Percentiles rank a stretch among this genome's conserved stretches.
These are phyloP conservation scores for Isatis tinctoria DNA, from an alignment of 345 rosid species.

Conservation along the genomic window DNA sequence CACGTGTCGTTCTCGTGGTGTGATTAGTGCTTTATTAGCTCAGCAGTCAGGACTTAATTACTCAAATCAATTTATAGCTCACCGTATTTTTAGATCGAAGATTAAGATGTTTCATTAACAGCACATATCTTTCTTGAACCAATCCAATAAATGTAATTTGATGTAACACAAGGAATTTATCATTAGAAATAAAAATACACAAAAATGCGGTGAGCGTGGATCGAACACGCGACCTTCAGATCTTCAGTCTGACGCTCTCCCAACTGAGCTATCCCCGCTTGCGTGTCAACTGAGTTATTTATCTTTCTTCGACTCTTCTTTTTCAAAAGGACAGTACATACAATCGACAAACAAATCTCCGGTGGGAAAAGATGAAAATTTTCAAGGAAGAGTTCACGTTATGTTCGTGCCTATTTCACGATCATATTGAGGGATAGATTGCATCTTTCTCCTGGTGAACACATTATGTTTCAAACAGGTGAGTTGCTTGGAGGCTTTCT, in stretches of 20 bases:
- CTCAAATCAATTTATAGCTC: not conserved
- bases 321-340: no score
- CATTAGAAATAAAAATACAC: not conserved
- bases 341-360: no score
- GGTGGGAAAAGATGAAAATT: no score
- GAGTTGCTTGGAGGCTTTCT: not conserved
- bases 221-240: constrained; percentile 97
- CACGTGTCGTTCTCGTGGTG: constrained; percentile 8
- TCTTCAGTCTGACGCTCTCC: constrained; percentile 99
- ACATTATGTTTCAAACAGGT: not conserved
- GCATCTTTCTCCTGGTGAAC: not conserved
- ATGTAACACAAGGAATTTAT: not conserved
- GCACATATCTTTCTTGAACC: not conserved
- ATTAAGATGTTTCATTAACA: not conserved
- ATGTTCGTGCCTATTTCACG: no score
- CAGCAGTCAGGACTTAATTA: not conserved
- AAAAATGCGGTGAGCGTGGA: constrained; percentile 80
- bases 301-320: no score
- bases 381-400: no score
- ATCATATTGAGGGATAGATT: not conserved
- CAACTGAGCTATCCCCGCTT: constrained; percentile 68
- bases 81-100: not conserved
- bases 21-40: not conserved
- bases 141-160: not conserved
- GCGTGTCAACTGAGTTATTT: not conserved